Evolutionary conservation across 306 rosid species (phyloP).

Genomic region (Cyclanthera cordifolia): DNA sequence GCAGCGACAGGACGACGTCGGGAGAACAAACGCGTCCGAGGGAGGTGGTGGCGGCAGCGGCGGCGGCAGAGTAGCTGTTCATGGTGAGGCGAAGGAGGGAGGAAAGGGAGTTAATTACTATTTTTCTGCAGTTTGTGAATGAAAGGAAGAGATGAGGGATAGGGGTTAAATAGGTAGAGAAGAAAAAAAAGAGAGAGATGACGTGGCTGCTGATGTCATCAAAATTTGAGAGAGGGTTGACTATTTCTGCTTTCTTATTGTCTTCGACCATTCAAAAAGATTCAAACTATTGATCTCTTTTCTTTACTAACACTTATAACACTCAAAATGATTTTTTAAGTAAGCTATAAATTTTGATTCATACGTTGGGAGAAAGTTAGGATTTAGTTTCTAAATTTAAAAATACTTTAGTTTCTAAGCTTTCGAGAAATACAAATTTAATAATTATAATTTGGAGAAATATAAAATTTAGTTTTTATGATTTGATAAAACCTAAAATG

Average conservation of each 20-base stretch:
- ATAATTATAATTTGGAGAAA: too few relatives aligned
- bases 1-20: background rate
- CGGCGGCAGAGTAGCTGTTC: background rate
- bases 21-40: background rate
- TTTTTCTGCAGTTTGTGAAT: background rate
- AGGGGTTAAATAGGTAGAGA: background rate
- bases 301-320: too few relatives aligned
- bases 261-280: too few relatives aligned
- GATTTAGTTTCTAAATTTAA: too few relatives aligned
- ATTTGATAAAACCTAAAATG: too few relatives aligned
- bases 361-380: too few relatives aligned
- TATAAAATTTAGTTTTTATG: too few relatives aligned
- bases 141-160: slow-evolving; percentile 1
- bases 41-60: background rate
- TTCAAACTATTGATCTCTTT: too few relatives aligned
- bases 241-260: slow-evolving; percentile 10
- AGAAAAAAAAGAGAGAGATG: slow-evolving; percentile 17
- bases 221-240: slow-evolving; percentile 38
- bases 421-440: too few relatives aligned
- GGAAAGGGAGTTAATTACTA: slow-evolving; percentile 4
- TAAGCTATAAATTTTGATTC: too few relatives aligned
- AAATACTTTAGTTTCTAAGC: too few relatives aligned
- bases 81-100: background rate
- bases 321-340: too few relatives aligned
- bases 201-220: slow-evolving; percentile 57